Conservation (phyloP, 148 eudicot genomes). For the Salicornia ramosissima region DNA sequence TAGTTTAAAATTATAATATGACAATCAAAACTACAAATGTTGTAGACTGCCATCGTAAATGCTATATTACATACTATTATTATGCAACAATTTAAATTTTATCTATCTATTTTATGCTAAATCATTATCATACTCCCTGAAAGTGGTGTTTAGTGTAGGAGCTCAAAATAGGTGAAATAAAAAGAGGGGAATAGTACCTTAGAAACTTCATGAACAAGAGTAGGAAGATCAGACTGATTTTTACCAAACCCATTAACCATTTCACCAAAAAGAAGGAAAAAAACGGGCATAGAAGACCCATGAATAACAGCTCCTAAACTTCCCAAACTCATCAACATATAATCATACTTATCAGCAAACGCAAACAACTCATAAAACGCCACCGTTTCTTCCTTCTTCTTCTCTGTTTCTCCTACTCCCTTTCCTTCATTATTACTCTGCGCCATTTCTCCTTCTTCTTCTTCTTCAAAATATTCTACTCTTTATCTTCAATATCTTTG, state of each 20-base stretch:
- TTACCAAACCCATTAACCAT: conserved; percentile 97
- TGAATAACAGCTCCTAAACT: conserved; percentile 81
- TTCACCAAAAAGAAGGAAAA: conserved; percentile 84
- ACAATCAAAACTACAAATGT: too few species aligned
- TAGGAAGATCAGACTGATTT: conserved; percentile 69
- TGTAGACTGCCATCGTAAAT: too few species aligned
- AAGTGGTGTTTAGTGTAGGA: too few species aligned
- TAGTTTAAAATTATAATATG: too few species aligned
- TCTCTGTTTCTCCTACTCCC: conserved; percentile 64
- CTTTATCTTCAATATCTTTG: too few species aligned
- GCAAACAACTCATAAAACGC: conserved; percentile 80
- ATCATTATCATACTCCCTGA: too few species aligned
- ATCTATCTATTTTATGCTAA: too few species aligned
- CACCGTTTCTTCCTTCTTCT: conserved; percentile 83
- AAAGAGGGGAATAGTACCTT: too few species aligned
- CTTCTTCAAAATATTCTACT: background rate
- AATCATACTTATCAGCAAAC: conserved; percentile 79
- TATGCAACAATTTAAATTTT: too few species aligned
- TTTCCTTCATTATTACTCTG: conserved; percentile 39
- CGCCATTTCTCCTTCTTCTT: conserved; percentile 29
- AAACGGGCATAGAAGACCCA: conserved; percentile 97
- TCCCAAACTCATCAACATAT: conserved; percentile 53
- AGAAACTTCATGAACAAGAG: conserved; percentile 90
- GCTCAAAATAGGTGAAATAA: too few species aligned
- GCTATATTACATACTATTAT: too few species aligned